Conservation (phyloP, 108 stramenopile species). For the Mediolabrus comicus region DNA sequence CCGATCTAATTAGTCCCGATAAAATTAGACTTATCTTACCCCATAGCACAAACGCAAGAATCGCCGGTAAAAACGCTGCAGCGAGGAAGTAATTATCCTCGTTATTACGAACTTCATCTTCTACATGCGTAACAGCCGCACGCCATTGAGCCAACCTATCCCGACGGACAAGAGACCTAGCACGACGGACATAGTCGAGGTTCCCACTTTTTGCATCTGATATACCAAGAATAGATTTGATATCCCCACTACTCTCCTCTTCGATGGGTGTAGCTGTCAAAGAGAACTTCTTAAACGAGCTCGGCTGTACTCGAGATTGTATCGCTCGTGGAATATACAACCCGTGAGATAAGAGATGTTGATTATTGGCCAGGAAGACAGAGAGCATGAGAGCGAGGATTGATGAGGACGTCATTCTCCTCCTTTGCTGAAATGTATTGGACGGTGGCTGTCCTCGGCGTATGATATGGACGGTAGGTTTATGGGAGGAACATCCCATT, state of each 20-base stretch:
- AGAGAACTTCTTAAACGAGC: background rate
- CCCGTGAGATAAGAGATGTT: background rate
- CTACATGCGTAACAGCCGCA: background rate
- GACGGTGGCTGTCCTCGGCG: no score
- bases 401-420: background rate
- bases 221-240: background rate
- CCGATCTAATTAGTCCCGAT: background rate
- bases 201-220: background rate
- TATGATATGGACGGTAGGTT: no score
- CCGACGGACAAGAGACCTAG: background rate
- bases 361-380: background rate
- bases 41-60: constrained; percentile 25
- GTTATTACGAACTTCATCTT: background rate
- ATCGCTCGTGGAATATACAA: background rate
- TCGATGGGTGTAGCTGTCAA: background rate
- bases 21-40: constrained; percentile 17
- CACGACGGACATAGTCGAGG: background rate
- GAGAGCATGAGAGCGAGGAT: background rate
- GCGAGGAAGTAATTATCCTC: background rate
- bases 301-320: background rate
- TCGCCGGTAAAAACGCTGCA: constrained; percentile 4
- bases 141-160: background rate
- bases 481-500: no score
- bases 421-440: no score
- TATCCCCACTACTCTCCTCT: background rate